phyloP scores from a whole-genome alignment of 768 basidiomycete species.

The Termitomyces sp. region DNA sequence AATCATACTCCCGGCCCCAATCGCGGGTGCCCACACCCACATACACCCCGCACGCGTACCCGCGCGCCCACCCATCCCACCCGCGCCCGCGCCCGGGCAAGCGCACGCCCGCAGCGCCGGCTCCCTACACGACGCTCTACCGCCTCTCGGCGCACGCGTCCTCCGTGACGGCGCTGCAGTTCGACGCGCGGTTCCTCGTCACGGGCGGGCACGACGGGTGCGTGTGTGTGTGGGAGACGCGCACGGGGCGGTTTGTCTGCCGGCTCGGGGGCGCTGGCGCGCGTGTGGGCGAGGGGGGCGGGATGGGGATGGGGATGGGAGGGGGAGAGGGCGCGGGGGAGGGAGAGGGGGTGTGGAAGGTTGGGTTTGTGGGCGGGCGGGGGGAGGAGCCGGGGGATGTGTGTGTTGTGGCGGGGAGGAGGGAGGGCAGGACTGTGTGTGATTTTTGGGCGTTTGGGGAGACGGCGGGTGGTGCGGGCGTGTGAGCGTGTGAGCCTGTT shows the following conservation, averaged over 20 bases:
- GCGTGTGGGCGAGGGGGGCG: slow-evolving; percentile 47
- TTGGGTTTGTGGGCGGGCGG: slow-evolving; percentile 46
- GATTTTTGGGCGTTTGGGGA: slow-evolving; percentile 73
- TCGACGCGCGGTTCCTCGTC: slow-evolving; percentile 77
- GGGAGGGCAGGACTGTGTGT: slow-evolving; percentile 77
- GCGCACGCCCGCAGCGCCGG: too few relatives aligned
- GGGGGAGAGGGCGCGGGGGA: slow-evolving; percentile 32
- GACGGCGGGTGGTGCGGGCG: too few relatives aligned
- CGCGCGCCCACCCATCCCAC: too few relatives aligned
- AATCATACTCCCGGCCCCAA: background rate
- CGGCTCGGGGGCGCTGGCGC: slow-evolving; percentile 49
- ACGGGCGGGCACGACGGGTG: slow-evolving; percentile 85
- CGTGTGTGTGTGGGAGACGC: slow-evolving; percentile 66
- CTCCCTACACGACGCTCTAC: too few relatives aligned
- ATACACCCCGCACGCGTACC: slow-evolving; percentile 14
- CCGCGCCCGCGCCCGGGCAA: too few relatives aligned
- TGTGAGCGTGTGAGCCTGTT: too few relatives aligned
- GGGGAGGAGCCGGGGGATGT: slow-evolving; percentile 41
- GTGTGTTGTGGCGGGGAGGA: slow-evolving; percentile 77
- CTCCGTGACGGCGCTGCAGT: slow-evolving; percentile 81
- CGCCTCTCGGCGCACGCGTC: slow-evolving; percentile 88
- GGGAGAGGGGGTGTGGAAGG: slow-evolving; percentile 87
- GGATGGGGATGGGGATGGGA: slow-evolving; percentile 81
- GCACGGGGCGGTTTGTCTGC: slow-evolving; percentile 63
- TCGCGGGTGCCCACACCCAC: too few relatives aligned